Base-by-base conservation (phyloP, 2,329 filamentous ascomycete genomes). In the Periconia digitata region DNA sequence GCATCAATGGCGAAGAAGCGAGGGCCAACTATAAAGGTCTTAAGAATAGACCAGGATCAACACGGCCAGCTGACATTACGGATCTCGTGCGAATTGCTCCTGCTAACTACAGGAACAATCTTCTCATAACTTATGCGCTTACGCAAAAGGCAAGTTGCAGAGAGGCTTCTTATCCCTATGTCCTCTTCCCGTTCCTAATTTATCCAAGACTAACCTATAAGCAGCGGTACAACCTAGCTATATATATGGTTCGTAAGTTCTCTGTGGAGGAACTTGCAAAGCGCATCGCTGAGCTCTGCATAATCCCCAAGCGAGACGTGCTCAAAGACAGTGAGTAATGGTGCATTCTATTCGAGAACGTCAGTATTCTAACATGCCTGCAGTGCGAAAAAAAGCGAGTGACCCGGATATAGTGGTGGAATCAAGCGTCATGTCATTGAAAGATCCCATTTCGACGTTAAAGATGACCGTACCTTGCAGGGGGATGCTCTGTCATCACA, bases 1-100 rank as follows among this genome's bases (percentile, higher is more conserved):
- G 91, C 67, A 84, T 96, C 47, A 99, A 99, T 60, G 81, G 85
- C 8, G 87, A 87, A 27, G 90, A 96, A 48, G 81, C 96, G 58
- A 94, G 92, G 71, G 87, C 88, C n/a, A 99, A 97, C 68, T 80
- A 95, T 58, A 88, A 94, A 58, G 94, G 94, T 4, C 74, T 99
- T 53, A 99, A 99, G 74, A 96, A 96, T 70, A 95, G 94, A 70
- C 90, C 92, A 6, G 94, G 94, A 18, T 95, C 94, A 38, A 99
- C 94, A 35, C 85, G 90, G 62, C 94, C 94, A 7, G 91, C 90
- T 40, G 94, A 99, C 72, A 87, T 99, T 53, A 99, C 94, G 7
- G 77, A 82, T 55, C 80, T 84, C 50, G 76, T 97, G 39, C 84
- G 86, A 16, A 82, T 89, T 23, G 85, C 83, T 54, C 82, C 85